phyloP scores from a whole-genome alignment of 345 rosid species.

The Eutrema yunnanense region DNA sequence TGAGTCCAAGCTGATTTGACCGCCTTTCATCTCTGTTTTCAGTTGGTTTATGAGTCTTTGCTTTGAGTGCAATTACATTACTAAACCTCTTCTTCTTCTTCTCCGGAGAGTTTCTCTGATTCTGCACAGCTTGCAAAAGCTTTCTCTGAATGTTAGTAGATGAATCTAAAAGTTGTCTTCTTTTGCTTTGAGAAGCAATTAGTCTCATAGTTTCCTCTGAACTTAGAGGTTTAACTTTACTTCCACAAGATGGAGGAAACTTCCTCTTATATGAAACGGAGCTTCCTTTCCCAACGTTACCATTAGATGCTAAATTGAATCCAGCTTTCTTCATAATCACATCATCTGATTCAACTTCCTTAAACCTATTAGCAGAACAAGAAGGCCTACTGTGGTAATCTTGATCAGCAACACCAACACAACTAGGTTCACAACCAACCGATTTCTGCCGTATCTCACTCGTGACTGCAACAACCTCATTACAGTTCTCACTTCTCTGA shows the following conservation, averaged over 20 bases:
- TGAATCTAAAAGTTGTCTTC: not conserved
- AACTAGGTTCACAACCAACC: not conserved
- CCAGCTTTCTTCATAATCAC: conserved; percentile 16
- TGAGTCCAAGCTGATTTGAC: not conserved
- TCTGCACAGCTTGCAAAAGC: not conserved
- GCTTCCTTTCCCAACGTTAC: not conserved
- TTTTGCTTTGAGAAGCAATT: not conserved
- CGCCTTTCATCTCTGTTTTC: not conserved
- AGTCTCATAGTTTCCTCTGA: not conserved
- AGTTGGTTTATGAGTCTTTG: not conserved
- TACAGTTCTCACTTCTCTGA: not conserved
- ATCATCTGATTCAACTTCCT: not conserved
- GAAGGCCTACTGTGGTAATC: not conserved
- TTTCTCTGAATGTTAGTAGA: not conserved
- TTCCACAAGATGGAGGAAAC: not conserved
- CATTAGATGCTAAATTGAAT: not conserved
- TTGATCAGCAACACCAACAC: not conserved
- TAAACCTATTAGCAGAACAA: not conserved
- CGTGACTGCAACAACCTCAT: not conserved
- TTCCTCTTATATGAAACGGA: not conserved
- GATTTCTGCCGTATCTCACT: not conserved
- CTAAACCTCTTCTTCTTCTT: too few relatives aligned
- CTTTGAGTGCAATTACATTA: not conserved
- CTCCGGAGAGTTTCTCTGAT: not conserved
- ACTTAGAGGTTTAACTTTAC: conserved; percentile 10